phyloP scores from a whole-genome alignment of 805 yeast genomes.

The Pichia pseudocactophila region DNA sequence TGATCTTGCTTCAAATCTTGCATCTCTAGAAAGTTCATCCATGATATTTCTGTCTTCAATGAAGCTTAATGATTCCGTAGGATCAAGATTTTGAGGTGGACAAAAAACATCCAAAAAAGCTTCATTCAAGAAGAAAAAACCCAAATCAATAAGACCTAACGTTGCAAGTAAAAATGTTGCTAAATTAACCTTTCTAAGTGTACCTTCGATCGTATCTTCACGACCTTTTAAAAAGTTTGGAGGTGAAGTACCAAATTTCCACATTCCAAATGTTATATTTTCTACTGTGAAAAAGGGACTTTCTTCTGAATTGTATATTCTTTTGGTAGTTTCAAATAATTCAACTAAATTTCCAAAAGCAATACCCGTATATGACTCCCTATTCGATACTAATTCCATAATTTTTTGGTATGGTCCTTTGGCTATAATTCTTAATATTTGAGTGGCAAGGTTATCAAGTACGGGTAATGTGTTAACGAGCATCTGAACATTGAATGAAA shows the following conservation, averaged over 20 bases:
- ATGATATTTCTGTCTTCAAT: conserved; percentile 16
- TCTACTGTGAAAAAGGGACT: conserved; percentile 66
- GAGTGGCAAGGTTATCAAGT: conserved; percentile 75
- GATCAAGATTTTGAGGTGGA: conserved; percentile 54
- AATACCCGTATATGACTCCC: conserved; percentile 56
- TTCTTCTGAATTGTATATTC: conserved; percentile 53
- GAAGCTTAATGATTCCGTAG: conserved; percentile 29
- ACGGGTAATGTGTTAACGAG: conserved; percentile 63
- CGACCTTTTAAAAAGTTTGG: conserved; percentile 50
- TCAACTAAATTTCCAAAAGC: conserved; percentile 61
- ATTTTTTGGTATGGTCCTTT: conserved; percentile 70
- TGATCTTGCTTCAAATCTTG: conserved; percentile 7
- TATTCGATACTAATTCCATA: conserved; percentile 56
- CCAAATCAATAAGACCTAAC: conserved; percentile 75
- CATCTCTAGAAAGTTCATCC: conserved; percentile 9
- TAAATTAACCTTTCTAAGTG: conserved; percentile 75
- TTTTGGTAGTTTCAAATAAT: conserved; percentile 68
- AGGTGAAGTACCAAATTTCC: conserved; percentile 54
- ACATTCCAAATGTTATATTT: conserved; percentile 62
- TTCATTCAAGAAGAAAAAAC: conserved; percentile 78
- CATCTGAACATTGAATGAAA: conserved; percentile 56
- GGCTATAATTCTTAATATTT: conserved; percentile 63
- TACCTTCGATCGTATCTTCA: conserved; percentile 52
- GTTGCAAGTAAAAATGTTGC: conserved; percentile 86
- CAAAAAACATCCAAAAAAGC: conserved; percentile 82